Evolutionary conservation across 306 rosid genomes (phyloP), one percentile per base, ranked within the genome.

Genomic region (Echinosophora koreensis): DNA sequence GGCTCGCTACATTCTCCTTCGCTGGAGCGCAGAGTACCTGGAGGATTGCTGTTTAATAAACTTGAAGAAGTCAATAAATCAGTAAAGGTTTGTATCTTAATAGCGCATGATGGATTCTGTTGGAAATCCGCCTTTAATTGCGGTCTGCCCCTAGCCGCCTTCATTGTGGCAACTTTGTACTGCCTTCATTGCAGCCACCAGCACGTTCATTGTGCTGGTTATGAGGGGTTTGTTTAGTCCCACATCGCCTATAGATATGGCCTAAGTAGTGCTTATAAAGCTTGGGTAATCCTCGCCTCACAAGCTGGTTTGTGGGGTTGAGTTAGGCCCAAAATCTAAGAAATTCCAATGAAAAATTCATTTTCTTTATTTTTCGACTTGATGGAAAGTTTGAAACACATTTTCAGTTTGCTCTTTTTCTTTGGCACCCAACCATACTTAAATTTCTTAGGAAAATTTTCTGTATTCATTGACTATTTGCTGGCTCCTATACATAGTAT

Each of bases 31-130:
- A 82, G 90, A 87, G 18, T 81, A 27, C 79, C 87, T 5, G 88
- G 92, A 70, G 95, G 86, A 16, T 65, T 89, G 39, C 80, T 94
- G 44, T 86, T 94, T 76, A 80, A 88, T 73, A 94, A 88, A 74
- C 86, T 94, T 12, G 95, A 92, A 83, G 98, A 94, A 88, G 89
- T 94, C 83, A 92, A 86, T 64, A 86, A 67, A 90, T 84, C 97
- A 62, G 93, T 89, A 14, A 94, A 90, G 97, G 98, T 94, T 69
- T 32, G 77, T 42, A 32, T 71, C 55, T 66, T 37, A 7, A 63
- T 42, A 64, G 16, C 50, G 37, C 37, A 22, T n/a, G n/a, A 34
- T 57, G 32, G 35, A 49, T 79, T 82, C 27, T 46, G 54, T 73
- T 37, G 77, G 73, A n/a, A n/a, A n/a, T n/a, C n/a, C n/a, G n/a